These are phyloP conservation scores for Candida namnaoensis DNA, from an alignment of 805 yeast species.

Conservation along the genomic window DNA sequence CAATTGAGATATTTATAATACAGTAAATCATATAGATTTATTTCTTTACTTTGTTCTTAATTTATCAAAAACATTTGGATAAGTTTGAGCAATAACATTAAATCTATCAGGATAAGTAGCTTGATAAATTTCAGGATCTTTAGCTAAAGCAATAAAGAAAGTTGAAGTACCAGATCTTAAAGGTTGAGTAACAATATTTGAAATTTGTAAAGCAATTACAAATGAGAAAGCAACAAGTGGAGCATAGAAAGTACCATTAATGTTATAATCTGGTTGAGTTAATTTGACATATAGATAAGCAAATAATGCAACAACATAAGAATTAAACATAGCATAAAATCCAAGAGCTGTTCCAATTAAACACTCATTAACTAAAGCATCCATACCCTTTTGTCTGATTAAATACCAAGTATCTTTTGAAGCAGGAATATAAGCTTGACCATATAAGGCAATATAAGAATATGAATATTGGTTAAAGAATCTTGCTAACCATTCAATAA, in stretches of 20 bases:
- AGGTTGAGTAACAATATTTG: slow-evolving; percentile 63
- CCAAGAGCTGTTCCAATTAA: slow-evolving; percentile 70
- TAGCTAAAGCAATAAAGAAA: slow-evolving; percentile 74
- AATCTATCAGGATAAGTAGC: slow-evolving; percentile 63
- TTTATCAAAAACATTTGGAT: slow-evolving; percentile 62
- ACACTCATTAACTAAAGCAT: slow-evolving; percentile 79
- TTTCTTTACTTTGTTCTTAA: slow-evolving; percentile 17
- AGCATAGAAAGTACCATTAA: slow-evolving; percentile 52
- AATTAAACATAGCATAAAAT: slow-evolving; percentile 67
- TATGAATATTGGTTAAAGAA: slow-evolving; percentile 90
- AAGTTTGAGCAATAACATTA: slow-evolving; percentile 52
- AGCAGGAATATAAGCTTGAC: slow-evolving; percentile 63
- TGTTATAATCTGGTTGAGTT: slow-evolving; percentile 61
- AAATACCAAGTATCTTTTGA: slow-evolving; percentile 80
- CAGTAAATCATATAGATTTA: too few species aligned
- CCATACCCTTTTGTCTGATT: slow-evolving; percentile 71
- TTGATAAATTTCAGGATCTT: slow-evolving; percentile 78
- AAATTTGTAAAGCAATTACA: slow-evolving; percentile 67
- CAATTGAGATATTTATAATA: too few species aligned
- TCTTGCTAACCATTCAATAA: slow-evolving; percentile 70
- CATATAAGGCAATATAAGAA: slow-evolving; percentile 81
- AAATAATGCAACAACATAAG: slow-evolving; percentile 54
- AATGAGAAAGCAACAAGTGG: slow-evolving; percentile 70
- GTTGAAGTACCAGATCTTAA: slow-evolving; percentile 79
- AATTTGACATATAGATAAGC: slow-evolving; percentile 58